These are phyloP conservation scores for Fusarium tricinctum DNA, from an alignment of 2,329 filamentous ascomycete genomes.

Conservation along the genomic window DNA sequence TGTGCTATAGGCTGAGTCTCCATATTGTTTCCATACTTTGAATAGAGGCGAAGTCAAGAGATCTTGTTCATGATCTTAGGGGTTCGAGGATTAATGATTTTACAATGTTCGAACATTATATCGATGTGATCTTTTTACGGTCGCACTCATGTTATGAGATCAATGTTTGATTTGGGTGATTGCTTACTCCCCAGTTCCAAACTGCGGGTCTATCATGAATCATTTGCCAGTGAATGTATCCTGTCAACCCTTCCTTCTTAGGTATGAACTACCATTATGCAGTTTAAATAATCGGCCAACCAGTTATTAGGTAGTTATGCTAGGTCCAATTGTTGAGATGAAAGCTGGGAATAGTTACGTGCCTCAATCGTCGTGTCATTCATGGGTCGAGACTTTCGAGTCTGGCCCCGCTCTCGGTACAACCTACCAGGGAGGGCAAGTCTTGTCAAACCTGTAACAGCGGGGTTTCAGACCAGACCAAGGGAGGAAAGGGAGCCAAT, in stretches of 20 bases:
- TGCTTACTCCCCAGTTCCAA: too few relatives aligned
- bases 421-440: constrained; percentile 40
- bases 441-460: constrained; percentile 48
- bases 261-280: too few relatives aligned
- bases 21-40: constrained; percentile 14
- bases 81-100: background rate
- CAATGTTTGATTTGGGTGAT: too few relatives aligned
- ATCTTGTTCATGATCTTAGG: background rate
- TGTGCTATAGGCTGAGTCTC: constrained; percentile 2
- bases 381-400: constrained; percentile 23
- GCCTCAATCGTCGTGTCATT: constrained; percentile 17
- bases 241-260: too few relatives aligned
- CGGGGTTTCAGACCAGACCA: constrained; percentile 42
- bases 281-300: background rate
- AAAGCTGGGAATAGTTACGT: constrained; percentile 17
- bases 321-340: background rate
- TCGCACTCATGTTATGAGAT: too few relatives aligned
- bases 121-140: too few relatives aligned
- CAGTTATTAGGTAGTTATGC: background rate
- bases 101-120: too few relatives aligned
- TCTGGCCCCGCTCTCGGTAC: constrained; percentile 28
- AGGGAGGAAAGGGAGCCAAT: constrained; percentile 31
- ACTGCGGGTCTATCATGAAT: too few relatives aligned
- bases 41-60: background rate
- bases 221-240: too few relatives aligned